Percentiles rank a stretch among this genome's conserved stretches.
phyloP scores from a whole-genome alignment of 108 stramenopile species.

The Stephanodiscus minutulus region DNA sequence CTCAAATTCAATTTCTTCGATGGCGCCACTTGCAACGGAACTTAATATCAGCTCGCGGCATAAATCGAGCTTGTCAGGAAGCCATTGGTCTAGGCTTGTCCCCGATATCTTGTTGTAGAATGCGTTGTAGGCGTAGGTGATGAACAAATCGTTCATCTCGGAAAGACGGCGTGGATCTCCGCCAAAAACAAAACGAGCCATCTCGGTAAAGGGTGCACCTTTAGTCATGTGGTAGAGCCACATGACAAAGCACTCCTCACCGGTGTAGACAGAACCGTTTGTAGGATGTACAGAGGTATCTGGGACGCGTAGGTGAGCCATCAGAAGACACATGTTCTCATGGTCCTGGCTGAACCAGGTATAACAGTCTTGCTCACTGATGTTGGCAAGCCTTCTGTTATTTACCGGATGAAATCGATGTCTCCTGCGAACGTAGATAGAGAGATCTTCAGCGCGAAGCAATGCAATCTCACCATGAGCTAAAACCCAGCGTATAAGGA shows the following conservation, averaged over 20 bases:
- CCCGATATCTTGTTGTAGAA: conserved; percentile 1
- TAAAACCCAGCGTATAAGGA: not conserved
- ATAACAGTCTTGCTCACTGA: not conserved
- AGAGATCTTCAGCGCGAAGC: conserved; percentile 4
- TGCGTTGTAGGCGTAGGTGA: not conserved
- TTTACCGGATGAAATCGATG: not conserved
- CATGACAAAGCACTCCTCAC: not conserved
- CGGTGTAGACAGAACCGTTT: not conserved
- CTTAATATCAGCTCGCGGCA: not conserved
- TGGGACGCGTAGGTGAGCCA: too few species aligned
- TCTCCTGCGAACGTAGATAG: not conserved
- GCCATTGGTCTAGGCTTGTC: not conserved
- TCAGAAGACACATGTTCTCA: too few species aligned
- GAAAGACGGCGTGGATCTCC: conserved; percentile 2
- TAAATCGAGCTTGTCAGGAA: not conserved
- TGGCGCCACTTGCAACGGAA: not conserved
- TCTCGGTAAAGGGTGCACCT: too few species aligned
- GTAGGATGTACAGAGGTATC: not conserved
- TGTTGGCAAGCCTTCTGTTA: not conserved
- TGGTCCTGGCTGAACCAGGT: not conserved
- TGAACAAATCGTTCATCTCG: not conserved
- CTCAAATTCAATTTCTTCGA: not conserved
- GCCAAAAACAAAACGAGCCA: too few species aligned
- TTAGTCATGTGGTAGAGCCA: too few species aligned
- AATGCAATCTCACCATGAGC: conserved; percentile 1